Base-by-base conservation (phyloP, 2,329 filamentous ascomycete species). In the Fusarium nelsonii region DNA sequence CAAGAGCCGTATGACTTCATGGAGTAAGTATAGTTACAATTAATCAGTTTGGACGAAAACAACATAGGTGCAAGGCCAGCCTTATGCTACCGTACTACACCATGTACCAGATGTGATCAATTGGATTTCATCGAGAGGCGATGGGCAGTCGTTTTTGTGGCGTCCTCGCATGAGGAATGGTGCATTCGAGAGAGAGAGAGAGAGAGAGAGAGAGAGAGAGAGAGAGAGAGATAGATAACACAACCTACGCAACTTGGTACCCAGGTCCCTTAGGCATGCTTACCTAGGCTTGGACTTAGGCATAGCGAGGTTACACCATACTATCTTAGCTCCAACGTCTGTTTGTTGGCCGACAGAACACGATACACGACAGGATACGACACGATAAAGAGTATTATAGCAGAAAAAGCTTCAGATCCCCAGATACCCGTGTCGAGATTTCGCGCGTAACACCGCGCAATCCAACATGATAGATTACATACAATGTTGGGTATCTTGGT, bases 91-190 rank as follows among this genome's bases (percentile, higher is more conserved):
- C 23, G 32, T 37, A 50, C 4, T 5, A 8, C 20, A 39, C 11
- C 10, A 18, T 12, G 11, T 45, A 20, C 50, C 30, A 55, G 32
- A 39, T 56, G 40, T 28, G 16, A 20, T 37, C 36, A 36, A 48
- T 63, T 18, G 33, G 4, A 23, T 6, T 23, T 23, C 23, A 55
- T 40, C 36, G 23, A 43, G 61, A 18, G 40, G 33, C n/a, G 15
- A 49, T 12, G 14, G 15, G 15, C 10, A 37, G 20, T 26, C 26
- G 12, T 37, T 48, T 33, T 46, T 43, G 58, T 55, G 65, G 51
- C 65, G 67, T 59, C 49, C 23, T 53, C n/a, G 26, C 33, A 69
- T 45, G 45, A 48, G 52, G 49, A 53, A 67, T 26, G 23, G 45
- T 44, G 44, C 39, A 20, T 32, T 11, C 8, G 23, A 9, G 8